phyloP scores from a whole-genome alignment of 2,329 filamentous ascomycete genomes.

The Penicillium sp. region DNA sequence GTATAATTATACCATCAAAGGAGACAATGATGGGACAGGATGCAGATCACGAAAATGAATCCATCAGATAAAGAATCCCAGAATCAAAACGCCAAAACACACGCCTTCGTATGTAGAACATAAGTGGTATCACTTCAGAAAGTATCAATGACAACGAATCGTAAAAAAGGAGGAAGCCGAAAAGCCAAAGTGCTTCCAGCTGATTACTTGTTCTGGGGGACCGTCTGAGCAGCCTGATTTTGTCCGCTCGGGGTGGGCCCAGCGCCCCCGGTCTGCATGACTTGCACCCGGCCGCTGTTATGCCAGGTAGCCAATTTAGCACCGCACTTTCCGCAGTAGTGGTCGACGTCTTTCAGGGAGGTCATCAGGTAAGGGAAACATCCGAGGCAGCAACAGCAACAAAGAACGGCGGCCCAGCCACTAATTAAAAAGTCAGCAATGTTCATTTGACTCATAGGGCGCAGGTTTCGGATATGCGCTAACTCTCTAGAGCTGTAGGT shows the following conservation, averaged over 20 bases:
- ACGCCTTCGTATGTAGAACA: conserved; percentile 9
- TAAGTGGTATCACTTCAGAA: conserved; percentile 21
- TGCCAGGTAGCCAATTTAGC: conserved; percentile 54
- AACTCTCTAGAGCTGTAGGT: neutral
- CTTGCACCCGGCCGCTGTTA: conserved; percentile 52
- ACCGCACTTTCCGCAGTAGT: conserved; percentile 54
- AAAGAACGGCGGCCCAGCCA: conserved; percentile 52
- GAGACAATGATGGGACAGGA: neutral
- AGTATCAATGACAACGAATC: neutral
- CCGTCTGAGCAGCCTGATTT: neutral
- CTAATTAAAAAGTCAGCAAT: conserved; percentile 30
- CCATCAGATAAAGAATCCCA: neutral
- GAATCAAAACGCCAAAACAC: neutral
- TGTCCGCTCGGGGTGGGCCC: neutral
- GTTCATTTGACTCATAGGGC: neutral
- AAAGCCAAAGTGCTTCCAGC: neutral
- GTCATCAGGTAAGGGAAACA: conserved; percentile 56
- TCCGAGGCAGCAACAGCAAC: conserved; percentile 49
- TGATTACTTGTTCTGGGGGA: neutral
- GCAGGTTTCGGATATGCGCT: neutral
- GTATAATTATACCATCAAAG: neutral
- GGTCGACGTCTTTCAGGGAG: conserved; percentile 53
- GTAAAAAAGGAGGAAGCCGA: neutral
- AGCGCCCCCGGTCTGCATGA: conserved; percentile 33
- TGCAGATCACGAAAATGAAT: neutral